phyloP scores from a whole-genome alignment of 306 rosid species.

The Vachellia collinsii region DNA sequence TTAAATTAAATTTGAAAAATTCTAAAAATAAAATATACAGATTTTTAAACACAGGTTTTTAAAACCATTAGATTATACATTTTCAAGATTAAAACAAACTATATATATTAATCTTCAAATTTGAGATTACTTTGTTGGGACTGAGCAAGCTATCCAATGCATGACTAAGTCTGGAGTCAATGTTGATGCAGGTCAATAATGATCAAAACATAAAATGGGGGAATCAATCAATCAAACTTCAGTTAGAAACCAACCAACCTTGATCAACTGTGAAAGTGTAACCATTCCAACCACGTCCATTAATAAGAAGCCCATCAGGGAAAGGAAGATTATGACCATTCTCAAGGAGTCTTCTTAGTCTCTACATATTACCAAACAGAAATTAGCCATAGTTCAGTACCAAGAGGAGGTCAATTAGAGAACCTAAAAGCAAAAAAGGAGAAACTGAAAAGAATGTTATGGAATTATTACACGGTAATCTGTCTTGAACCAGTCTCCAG shows the following conservation, averaged over 20 bases:
- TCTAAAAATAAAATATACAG: neutral
- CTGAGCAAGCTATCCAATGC: neutral
- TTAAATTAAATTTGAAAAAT: neutral
- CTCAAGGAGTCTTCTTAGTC: constrained; percentile 70
- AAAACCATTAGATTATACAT: neutral
- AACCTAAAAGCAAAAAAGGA: neutral
- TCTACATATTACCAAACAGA: constrained; percentile 43
- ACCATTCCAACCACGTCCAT: constrained; percentile 95
- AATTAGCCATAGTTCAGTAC: neutral
- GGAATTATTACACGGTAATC: constrained; percentile 57
- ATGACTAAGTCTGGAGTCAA: neutral
- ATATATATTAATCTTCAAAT: neutral
- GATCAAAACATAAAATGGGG: neutral
- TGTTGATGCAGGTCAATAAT: neutral
- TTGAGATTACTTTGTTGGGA: neutral
- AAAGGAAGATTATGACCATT: constrained; percentile 77
- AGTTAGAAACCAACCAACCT: constrained; percentile 51
- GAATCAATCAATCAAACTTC: neutral
- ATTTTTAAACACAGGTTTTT: neutral
- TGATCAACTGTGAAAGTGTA: constrained; percentile 87
- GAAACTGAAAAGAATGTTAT: constrained; percentile 26
- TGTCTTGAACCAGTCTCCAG: constrained; percentile 92
- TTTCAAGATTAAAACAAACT: neutral
- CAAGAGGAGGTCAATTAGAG: neutral
- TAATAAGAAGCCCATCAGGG: constrained; percentile 92